Base-by-base conservation (phyloP, 768 basidiomycete genomes). In the Tulasnella sp. region DNA sequence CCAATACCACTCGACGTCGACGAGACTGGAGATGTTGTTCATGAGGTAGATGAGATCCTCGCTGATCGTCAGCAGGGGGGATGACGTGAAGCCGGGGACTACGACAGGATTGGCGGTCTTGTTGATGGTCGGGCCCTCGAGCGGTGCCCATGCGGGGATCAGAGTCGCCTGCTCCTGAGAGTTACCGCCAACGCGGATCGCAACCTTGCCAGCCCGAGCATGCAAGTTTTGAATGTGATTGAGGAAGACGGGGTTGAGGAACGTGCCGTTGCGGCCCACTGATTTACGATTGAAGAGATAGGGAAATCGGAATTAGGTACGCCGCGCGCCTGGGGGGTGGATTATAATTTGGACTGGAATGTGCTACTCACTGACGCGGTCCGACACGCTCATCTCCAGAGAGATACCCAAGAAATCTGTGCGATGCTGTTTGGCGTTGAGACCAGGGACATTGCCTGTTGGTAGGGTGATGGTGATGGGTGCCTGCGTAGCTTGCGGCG, bases 121-220 rank as follows among this genome's bases (percentile, higher is more conserved):
- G 73, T 89, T 86, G 37, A 93, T 85, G 34, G 89, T 88, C 14
- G 85, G 82, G 31, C 87, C 87, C 74, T 90, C 88, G 0, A 89
- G 84, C 11, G 91, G 89, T 48, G 86, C 87, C 12, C 83, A 50
- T 90, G 91, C 81, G 91, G 84, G 5, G 86, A 83, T 77, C 41
- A 87, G 82, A 12, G 91, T 85, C 8, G 87, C 92, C 3, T 87
- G 89, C 79, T 96, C 94, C 84, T 95, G 94, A 0, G 92, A 92
- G 85, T 95, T 95, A 72, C 94, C 94, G 37, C 94, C 94, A 1
- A 95, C 87, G 76, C 94, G 90, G n/a, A 95, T 85, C 18, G 89
- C 85, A 9, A 94, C 90, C 1, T 85, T 83, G 3, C 93, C 93
- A 3, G 90, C 89, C 40, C 94, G 89, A 82, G 90, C 87, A 74